Evolutionary conservation across 345 rosid genomes (phyloP).

Genomic region (Syzygium grande): DNA sequence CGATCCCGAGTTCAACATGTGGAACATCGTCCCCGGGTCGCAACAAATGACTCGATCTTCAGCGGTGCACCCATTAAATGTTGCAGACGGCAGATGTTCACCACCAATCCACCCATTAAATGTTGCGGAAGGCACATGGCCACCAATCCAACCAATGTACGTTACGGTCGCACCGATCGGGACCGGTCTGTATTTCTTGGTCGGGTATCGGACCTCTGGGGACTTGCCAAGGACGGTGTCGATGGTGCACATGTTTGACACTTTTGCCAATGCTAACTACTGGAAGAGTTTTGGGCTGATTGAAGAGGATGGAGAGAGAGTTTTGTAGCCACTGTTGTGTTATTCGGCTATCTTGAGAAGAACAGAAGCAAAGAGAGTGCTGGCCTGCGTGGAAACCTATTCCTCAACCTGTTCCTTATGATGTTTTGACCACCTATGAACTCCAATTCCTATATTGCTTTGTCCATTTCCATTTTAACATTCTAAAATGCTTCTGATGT

Average conservation of each 20-base stretch:
- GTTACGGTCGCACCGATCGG: conserved; percentile 46
- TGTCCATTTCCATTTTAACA: background rate
- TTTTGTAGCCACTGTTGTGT: conserved; percentile 50
- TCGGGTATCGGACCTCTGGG: conserved; percentile 20
- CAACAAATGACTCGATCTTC: conserved; percentile 10
- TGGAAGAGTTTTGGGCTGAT: conserved; percentile 38
- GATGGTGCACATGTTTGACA: conserved; percentile 30
- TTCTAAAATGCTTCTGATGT: background rate
- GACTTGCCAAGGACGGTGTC: conserved; percentile 18
- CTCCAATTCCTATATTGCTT: background rate
- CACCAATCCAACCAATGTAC: conserved; percentile 15
- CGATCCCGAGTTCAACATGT: conserved; percentile 29
- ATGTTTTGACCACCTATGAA: background rate
- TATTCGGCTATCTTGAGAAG: conserved; percentile 7
- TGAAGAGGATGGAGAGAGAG: conserved; percentile 32
- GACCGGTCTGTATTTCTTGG: conserved; percentile 28
- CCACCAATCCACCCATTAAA: background rate
- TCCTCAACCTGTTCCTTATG: background rate
- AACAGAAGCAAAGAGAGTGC: background rate
- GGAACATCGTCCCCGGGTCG: conserved; percentile 45
- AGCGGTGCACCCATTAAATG: background rate
- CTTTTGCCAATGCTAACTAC: conserved; percentile 4
- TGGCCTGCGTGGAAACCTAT: background rate
- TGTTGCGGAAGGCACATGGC: conserved; percentile 1
- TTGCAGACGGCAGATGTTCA: background rate